Evolutionary conservation across 2,329 filamentous ascomycete genomes (phyloP).

Genomic region (Phoma sp.): DNA sequence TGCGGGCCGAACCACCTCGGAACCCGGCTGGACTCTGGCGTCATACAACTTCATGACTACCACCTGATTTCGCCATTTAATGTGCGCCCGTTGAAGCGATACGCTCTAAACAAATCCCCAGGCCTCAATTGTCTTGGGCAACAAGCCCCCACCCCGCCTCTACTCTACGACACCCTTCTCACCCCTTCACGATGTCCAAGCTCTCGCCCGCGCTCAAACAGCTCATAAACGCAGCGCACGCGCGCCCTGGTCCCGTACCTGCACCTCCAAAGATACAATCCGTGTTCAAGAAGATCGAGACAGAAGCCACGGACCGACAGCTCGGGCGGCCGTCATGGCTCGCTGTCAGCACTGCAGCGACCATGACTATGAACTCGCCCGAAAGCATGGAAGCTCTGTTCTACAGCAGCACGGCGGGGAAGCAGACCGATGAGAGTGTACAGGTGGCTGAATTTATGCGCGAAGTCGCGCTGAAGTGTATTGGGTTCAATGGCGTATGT

Average conservation of each 20-base stretch:
- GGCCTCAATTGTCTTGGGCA: no score
- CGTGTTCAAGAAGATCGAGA: constrained; percentile 40
- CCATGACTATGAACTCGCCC: constrained; percentile 86
- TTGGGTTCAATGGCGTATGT: constrained; percentile 72
- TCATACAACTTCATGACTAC: constrained; percentile 8
- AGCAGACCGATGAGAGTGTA: constrained; percentile 46
- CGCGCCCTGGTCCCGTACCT: constrained; percentile 43
- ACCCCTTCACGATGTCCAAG: constrained; percentile 39
- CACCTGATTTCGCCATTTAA: constrained; percentile 11
- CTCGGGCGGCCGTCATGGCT: constrained; percentile 46
- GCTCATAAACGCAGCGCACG: constrained; percentile 44
- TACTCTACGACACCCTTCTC: background rate
- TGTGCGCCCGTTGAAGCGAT: constrained; percentile 3
- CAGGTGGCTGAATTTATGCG: constrained; percentile 73
- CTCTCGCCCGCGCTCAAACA: constrained; percentile 43
- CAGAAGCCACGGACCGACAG: constrained; percentile 37
- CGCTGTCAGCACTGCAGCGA: constrained; percentile 68
- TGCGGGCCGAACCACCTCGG: constrained; percentile 9
- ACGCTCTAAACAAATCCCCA: background rate
- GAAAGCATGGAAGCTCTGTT: constrained; percentile 72
- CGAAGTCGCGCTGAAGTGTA: constrained; percentile 77
- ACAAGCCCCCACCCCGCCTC: background rate
- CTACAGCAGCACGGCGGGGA: constrained; percentile 43
- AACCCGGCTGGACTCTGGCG: constrained; percentile 6
- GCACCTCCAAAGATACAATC: constrained; percentile 40